Evolutionary conservation across 225 moss, liverwort and hornwort species (phyloP).

Genomic region (Thuidium tamariscinum): DNA sequence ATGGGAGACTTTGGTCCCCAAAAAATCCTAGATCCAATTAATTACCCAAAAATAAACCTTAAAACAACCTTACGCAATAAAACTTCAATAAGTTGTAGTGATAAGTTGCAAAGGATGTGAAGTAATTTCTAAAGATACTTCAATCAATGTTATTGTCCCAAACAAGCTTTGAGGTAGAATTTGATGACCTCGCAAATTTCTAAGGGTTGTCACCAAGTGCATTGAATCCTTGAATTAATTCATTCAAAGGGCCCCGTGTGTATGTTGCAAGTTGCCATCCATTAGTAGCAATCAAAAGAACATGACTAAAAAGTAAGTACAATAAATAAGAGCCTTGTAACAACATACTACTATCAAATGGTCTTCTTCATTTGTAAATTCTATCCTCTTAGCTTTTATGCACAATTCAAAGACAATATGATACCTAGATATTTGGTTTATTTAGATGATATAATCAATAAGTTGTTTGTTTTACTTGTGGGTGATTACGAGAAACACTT

Average conservation of each 20-base stretch:
- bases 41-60: accelerated
- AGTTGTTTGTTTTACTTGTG: neutral
- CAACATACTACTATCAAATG: accelerated
- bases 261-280: neutral
- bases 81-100: neutral
- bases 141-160: accelerated
- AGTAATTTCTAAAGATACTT: accelerated
- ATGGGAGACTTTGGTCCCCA: no score
- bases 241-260: neutral
- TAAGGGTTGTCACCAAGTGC: accelerated
- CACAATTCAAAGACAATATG: accelerated
- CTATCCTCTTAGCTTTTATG: accelerated
- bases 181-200: accelerated
- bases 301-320: accelerated
- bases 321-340: neutral
- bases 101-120: neutral
- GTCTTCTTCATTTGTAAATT: neutral
- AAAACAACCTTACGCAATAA: accelerated
- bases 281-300: neutral
- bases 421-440: neutral
- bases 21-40: accelerated
- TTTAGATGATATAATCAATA: neutral
- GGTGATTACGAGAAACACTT: no score
- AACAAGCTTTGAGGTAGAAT: accelerated
- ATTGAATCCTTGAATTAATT: neutral